Evolutionary conservation across 2,329 filamentous ascomycete genomes (phyloP), one percentile per base, ranked within the genome.

Genomic region (Diaporthe sp.): DNA sequence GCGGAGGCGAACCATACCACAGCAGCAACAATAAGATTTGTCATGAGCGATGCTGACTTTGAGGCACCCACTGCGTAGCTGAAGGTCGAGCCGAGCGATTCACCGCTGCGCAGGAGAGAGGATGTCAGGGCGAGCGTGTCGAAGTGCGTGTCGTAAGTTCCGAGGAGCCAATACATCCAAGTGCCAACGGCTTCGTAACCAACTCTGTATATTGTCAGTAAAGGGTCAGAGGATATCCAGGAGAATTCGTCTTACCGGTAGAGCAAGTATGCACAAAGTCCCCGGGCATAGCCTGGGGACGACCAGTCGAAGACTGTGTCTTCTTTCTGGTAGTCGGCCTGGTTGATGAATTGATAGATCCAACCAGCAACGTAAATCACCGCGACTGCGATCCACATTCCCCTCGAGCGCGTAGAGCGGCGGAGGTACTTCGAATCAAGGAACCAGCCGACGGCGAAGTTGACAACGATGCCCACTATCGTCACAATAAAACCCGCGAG

Each of bases 401-500:
- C 71, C n/a, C 76, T 57, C 6, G 76, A 75, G 10, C 75, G 72
- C 3, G 68, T 77, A 10, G 76, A 75, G 3, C 75, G 68, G 17
- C 70, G 68, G 9, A 77, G 61, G 10, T 73, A 46, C n/a, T 73
- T 73, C 28, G 76, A 53, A 49, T 77, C 76, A 4, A 77, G 62
- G 39, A 75, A 77, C 76, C 76, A 77, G 0, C 76, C 76, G n/a
- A 73, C 53, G 3, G 68, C 46, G 3, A 77, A 70, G 28, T 77
- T 77, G 25, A 73, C 73, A n/a, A 76, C 19, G 19, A 77, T 76
- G 0, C 72, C 84, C 74, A 88, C 87, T 37, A 85, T 76, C 76
- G 86, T 86, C 0, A 87, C 78, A 78, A 76, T 82, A 80, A 22
- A 83, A 76, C 57, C 86, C 76, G 28, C 73, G 15, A 78, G 77